Evolutionary conservation across 2,329 filamentous ascomycete genomes (phyloP).

Genomic region (Phyllosticta citriasiana): DNA sequence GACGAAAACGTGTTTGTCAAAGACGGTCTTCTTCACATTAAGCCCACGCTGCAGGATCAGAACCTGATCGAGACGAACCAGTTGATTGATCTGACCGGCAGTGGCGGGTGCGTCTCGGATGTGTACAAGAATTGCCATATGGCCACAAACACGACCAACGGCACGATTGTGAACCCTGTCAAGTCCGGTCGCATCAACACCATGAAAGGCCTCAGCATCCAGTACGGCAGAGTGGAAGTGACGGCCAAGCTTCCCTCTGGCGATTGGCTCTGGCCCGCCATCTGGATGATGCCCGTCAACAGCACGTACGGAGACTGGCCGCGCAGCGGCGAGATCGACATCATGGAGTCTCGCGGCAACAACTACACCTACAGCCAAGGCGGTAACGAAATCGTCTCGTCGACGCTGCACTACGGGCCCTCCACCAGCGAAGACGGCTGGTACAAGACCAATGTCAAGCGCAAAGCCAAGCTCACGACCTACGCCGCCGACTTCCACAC

Average conservation of each 20-base stretch:
- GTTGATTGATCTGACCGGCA: slow-evolving; percentile 55
- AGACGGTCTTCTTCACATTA: slow-evolving; percentile 61
- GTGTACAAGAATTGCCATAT: slow-evolving; percentile 53
- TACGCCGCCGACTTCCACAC: slow-evolving; percentile 62
- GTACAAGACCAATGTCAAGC: slow-evolving; percentile 77
- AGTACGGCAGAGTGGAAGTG: slow-evolving; percentile 74
- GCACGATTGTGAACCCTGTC: slow-evolving; percentile 66
- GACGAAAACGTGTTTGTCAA: slow-evolving; percentile 68
- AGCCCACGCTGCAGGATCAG: slow-evolving; percentile 58
- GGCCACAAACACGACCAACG: slow-evolving; percentile 66
- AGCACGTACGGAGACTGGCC: slow-evolving; percentile 70
- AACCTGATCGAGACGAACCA: slow-evolving; percentile 55
- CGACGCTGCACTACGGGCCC: slow-evolving; percentile 75
- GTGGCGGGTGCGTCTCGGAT: slow-evolving; percentile 59
- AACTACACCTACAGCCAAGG: slow-evolving; percentile 66
- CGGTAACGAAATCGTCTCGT: slow-evolving; percentile 72
- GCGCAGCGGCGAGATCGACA: slow-evolving; percentile 72
- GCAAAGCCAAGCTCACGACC: slow-evolving; percentile 62
- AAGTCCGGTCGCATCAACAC: slow-evolving; percentile 72
- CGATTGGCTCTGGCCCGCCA: slow-evolving; percentile 88
- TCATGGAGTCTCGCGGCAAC: slow-evolving; percentile 72
- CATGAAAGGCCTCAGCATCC: slow-evolving; percentile 58
- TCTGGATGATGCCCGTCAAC: slow-evolving; percentile 74
- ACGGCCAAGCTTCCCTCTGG: slow-evolving; percentile 64
- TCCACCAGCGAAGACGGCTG: slow-evolving; percentile 62